A percentile compares a stretch with the other conserved stretches of the same genome.
Evolutionary conservation across 1,284 basidiomycete species (phyloP).

Genomic region (Marasmius tenuissimus): DNA sequence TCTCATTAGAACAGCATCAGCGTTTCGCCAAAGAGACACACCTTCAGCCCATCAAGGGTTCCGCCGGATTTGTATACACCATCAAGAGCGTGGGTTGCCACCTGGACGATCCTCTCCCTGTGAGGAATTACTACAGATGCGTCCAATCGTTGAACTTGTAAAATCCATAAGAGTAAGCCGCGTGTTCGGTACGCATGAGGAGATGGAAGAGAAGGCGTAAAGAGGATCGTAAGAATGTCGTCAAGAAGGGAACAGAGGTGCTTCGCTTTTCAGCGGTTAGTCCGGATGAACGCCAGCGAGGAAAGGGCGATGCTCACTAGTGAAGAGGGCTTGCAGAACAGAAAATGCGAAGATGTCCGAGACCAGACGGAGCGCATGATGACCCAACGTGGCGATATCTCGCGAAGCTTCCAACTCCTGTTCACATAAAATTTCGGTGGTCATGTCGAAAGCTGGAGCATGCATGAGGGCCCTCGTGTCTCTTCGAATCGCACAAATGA

Average conservation of each 20-base stretch:
- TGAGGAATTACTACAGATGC: slow-evolving; percentile 30
- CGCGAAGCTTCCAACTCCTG: slow-evolving; percentile 40
- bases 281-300: slow-evolving; percentile 3
- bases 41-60: slow-evolving; percentile 43
- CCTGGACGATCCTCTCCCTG: slow-evolving; percentile 26
- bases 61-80: slow-evolving; percentile 26
- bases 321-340: slow-evolving; percentile 42
- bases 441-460: neutral
- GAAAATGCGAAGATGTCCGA: slow-evolving; percentile 47
- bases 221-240: slow-evolving; percentile 31
- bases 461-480: slow-evolving; percentile 8
- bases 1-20: slow-evolving; percentile 11
- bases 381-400: slow-evolving; percentile 43
- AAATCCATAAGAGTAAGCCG: slow-evolving; percentile 46
- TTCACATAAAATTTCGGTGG: slow-evolving; percentile 16
- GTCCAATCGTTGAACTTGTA: slow-evolving; percentile 50
- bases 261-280: slow-evolving; percentile 28
- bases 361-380: slow-evolving; percentile 48
- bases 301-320: slow-evolving; percentile 36
- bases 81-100: slow-evolving; percentile 34
- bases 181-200: slow-evolving; percentile 45
- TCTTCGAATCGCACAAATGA: slow-evolving; percentile 40
- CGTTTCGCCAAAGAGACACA: slow-evolving; percentile 15
- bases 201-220: slow-evolving; percentile 33
- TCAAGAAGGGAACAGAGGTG: slow-evolving; percentile 44